Evolutionary conservation across 2,329 filamentous ascomycete species (phyloP).

Genomic region (Trichoderma polysporum): DNA sequence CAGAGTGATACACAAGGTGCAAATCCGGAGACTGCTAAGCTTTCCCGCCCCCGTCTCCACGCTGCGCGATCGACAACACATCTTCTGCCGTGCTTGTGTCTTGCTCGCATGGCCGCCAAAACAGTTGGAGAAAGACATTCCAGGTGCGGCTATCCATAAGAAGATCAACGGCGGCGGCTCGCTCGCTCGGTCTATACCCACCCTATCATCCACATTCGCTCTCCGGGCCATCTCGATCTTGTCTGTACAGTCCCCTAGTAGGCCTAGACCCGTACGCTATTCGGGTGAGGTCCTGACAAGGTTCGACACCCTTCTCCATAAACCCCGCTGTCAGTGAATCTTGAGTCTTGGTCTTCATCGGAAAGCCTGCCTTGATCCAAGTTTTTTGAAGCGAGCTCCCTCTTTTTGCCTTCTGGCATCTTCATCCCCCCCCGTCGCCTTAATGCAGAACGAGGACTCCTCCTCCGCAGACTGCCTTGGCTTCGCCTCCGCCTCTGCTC

Average conservation of each 20-base stretch:
- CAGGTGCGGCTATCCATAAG: conserved; percentile 1
- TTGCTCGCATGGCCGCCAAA: conserved; percentile 12
- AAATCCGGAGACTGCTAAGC: not conserved
- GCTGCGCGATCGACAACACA: not conserved
- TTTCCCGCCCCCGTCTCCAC: not conserved
- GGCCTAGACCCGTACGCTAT: conserved; percentile 13
- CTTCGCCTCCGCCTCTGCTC: conserved; percentile 20
- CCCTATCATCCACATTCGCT: conserved; percentile 14
- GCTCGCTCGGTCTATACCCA: conserved; percentile 11
- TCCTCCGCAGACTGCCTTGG: conserved; percentile 18
- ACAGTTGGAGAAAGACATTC: not conserved
- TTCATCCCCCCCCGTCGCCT: conserved; percentile 27
- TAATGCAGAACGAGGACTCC: conserved; percentile 33
- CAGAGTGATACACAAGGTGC: not conserved
- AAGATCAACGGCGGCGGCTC: conserved; percentile 15
- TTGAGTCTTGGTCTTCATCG: conserved; percentile 17
- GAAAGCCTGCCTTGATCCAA: conserved; percentile 4
- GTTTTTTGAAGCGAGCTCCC: not conserved
- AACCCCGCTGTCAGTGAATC: conserved; percentile 17
- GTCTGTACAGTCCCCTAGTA: not conserved
- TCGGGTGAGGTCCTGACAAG: not conserved
- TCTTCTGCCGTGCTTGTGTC: not conserved
- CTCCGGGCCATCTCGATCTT: conserved; percentile 20
- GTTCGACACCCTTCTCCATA: conserved; percentile 4
- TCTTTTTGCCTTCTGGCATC: conserved; percentile 4